These are phyloP conservation scores for Anthostomella pinea DNA, from an alignment of 2,329 filamentous ascomycete genomes.

Conservation along the genomic window DNA sequence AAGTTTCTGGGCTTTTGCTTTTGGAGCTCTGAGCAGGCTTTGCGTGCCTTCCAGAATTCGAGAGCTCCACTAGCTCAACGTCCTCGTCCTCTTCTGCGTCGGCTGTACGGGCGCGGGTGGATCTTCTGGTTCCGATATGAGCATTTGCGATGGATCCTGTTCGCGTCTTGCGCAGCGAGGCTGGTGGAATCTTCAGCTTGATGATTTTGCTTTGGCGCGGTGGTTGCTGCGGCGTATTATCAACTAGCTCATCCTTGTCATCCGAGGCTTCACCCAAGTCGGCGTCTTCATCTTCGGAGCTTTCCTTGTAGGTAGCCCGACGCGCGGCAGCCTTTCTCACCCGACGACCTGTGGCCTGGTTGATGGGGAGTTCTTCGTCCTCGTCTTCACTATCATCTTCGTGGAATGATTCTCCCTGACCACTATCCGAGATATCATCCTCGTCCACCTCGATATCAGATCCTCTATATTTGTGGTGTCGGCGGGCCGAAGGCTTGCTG, in stretches of 20 bases:
- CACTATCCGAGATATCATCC: conserved; percentile 51
- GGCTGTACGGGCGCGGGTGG: conserved; percentile 53
- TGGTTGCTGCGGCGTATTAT: conserved; percentile 26
- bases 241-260: conserved; percentile 39
- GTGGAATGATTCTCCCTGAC: conserved; percentile 48
- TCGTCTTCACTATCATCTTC: conserved; percentile 38
- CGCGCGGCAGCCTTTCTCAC: conserved; percentile 44
- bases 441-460: conserved; percentile 64
- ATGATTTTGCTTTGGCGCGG: conserved; percentile 39
- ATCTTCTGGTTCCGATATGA: conserved; percentile 38
- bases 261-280: conserved; percentile 30
- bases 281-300: conserved; percentile 39
- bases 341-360: conserved; percentile 42
- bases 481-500: conserved; percentile 26
- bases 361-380: conserved; percentile 34
- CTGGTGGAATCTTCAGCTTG: conserved; percentile 39
- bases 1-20: conserved; percentile 55
- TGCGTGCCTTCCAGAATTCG: conserved; percentile 59
- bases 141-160: conserved; percentile 14
- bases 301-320: conserved; percentile 46
- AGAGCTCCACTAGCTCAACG: conserved; percentile 55
- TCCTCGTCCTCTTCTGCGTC: conserved; percentile 54
- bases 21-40: conserved; percentile 46
- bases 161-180: conserved; percentile 23
- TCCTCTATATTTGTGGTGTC: conserved; percentile 46